phyloP scores from a whole-genome alignment of 2,329 filamentous ascomycete species.

The Aspergillus aculeatinus region DNA sequence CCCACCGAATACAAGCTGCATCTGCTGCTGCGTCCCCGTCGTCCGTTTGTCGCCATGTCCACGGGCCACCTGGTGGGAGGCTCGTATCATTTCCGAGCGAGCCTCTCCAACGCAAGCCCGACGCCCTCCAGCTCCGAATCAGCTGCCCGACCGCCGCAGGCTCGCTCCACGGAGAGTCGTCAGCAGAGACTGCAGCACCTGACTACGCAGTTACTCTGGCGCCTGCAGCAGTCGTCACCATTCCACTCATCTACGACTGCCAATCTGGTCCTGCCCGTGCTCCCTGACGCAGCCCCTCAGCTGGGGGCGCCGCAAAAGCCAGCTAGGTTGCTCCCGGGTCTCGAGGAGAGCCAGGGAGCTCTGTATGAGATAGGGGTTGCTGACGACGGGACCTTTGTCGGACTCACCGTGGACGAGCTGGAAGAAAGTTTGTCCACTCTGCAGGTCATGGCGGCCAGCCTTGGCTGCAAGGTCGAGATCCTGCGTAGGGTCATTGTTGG shows the following conservation, averaged over 20 bases:
- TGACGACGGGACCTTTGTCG: slow-evolving; percentile 88
- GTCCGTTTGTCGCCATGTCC: slow-evolving; percentile 70
- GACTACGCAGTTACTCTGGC: slow-evolving; percentile 92
- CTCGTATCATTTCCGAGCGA: slow-evolving; percentile 48
- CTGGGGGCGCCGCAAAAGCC: slow-evolving; percentile 57
- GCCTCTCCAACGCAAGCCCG: slow-evolving; percentile 22
- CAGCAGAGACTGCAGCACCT: slow-evolving; percentile 85
- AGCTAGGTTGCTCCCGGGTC: slow-evolving; percentile 62
- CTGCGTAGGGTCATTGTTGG: slow-evolving; percentile 81
- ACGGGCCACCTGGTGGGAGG: slow-evolving; percentile 58
- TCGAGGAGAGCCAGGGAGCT: slow-evolving; percentile 91
- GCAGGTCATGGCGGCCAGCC: slow-evolving; percentile 83
- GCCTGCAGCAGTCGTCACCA: slow-evolving; percentile 89
- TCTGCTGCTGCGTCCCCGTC: slow-evolving; percentile 74
- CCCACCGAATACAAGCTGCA: slow-evolving; percentile 97
- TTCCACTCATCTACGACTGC: slow-evolving; percentile 79
- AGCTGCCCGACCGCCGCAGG: slow-evolving; percentile 38
- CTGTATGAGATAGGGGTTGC: slow-evolving; percentile 95
- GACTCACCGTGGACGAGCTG: slow-evolving; percentile 85
- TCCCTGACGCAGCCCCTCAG: slow-evolving; percentile 64
- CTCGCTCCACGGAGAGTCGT: slow-evolving; percentile 65
- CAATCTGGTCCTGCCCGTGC: slow-evolving; percentile 70
- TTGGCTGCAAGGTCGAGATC: slow-evolving; percentile 83
- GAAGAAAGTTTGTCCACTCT: slow-evolving; percentile 85
- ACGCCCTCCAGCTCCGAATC: slow-evolving; percentile 32